Conservation (phyloP, 2,329 filamentous ascomycete species). For the Xylariomycetidae sp. region DNA sequence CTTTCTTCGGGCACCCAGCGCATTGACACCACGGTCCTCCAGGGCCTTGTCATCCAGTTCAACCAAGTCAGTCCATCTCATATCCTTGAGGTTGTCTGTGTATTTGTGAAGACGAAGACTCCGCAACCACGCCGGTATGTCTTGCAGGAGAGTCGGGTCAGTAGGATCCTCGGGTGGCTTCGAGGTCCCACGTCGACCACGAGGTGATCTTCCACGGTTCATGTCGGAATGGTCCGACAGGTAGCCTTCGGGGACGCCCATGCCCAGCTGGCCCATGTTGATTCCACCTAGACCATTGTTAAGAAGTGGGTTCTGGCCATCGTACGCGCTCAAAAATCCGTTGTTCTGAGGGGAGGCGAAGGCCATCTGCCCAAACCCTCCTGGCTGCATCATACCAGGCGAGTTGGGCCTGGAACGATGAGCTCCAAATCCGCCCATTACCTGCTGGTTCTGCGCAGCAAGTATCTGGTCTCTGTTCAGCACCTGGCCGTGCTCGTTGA, state of each 20-base stretch:
- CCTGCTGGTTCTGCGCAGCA: conserved; percentile 67
- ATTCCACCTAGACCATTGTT: conserved; percentile 67
- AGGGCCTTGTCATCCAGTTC: conserved; percentile 90
- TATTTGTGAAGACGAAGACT: conserved; percentile 97
- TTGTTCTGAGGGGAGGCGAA: conserved; percentile 92
- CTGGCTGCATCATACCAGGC: conserved; percentile 78
- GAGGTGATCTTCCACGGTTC: conserved; percentile 81
- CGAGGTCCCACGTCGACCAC: conserved; percentile 86
- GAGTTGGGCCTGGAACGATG: conserved; percentile 85
- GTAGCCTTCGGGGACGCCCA: conserved; percentile 74
- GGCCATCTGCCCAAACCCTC: conserved; percentile 56
- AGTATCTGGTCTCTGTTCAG: conserved; percentile 81
- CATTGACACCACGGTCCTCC: conserved; percentile 90
- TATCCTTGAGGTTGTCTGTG: conserved; percentile 94
- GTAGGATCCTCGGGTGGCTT: conserved; percentile 98
- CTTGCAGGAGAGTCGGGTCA: conserved; percentile 81
- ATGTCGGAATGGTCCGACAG: conserved; percentile 93
- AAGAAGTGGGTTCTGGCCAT: conserved; percentile 65
- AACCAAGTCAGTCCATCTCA: conserved; percentile 92
- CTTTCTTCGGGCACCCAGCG: conserved; percentile 89
- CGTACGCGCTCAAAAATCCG: conserved; percentile 87
- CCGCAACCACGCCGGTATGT: conserved; percentile 93
- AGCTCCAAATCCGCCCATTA: conserved; percentile 53
- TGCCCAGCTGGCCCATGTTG: conserved; percentile 66
- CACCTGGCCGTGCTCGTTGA: conserved; percentile 87